These are phyloP conservation scores for Drechslerella coelobrocha DNA, from an alignment of 2,329 filamentous ascomycete species.

Conservation along the genomic window DNA sequence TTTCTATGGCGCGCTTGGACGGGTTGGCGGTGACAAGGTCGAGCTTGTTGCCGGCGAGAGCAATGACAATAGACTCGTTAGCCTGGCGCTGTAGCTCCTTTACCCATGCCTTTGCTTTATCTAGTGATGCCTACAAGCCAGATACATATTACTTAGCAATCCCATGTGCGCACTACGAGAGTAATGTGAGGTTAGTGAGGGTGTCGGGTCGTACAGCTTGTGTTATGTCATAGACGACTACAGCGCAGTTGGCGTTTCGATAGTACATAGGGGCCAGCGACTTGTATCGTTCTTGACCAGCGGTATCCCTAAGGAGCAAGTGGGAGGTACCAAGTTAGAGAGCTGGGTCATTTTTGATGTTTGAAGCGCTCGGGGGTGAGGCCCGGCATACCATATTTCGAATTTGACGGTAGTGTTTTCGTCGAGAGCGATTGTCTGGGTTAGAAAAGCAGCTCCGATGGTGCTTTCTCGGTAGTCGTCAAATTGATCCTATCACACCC, in stretches of 20 bases:
- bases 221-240: constrained; percentile 99
- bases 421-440: constrained; percentile 97
- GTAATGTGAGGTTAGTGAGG: not conserved
- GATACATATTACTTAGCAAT: constrained; percentile 44
- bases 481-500: constrained; percentile 82
- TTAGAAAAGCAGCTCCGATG: constrained; percentile 97
- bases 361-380: not conserved
- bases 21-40: constrained; percentile 93
- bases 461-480: constrained; percentile 97
- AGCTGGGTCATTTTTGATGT: no score
- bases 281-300: constrained; percentile 98
- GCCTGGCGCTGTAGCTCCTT: constrained; percentile 98
- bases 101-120: constrained; percentile 99
- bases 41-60: constrained; percentile 95
- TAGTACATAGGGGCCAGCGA: constrained; percentile 99
- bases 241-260: constrained; percentile 97
- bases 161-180: not conserved
- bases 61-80: constrained; percentile 99
- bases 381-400: constrained; percentile 76
- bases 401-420: constrained; percentile 99
- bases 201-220: constrained; percentile 77
- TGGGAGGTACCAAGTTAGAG: constrained; percentile 1
- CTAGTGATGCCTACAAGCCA: constrained; percentile 78
- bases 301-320: constrained; percentile 69
- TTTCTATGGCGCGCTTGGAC: constrained; percentile 90